Conservation (phyloP, 2,329 filamentous ascomycete genomes). For the Magnaporthiopsis incrustans region DNA sequence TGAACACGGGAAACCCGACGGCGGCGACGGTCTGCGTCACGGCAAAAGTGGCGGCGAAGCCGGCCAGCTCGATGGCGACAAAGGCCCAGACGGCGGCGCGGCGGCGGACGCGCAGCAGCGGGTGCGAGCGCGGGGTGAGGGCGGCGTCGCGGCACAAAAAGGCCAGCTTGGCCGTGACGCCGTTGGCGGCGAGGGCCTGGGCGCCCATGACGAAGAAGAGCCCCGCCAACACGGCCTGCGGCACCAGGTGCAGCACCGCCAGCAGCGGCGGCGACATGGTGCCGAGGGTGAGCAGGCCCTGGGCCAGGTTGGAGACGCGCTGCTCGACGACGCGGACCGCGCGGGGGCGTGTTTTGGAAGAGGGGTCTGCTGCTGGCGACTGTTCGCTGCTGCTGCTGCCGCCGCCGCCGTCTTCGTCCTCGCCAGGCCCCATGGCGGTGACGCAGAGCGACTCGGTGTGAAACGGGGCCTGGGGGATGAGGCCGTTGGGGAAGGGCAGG, state of each 20-base stretch:
- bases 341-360: constrained; percentile 45
- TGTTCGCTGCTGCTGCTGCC: constrained; percentile 32
- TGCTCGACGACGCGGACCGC: constrained; percentile 66
- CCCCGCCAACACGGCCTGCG: constrained; percentile 70
- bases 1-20: constrained; percentile 71
- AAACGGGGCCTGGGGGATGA: constrained; percentile 78
- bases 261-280: constrained; percentile 73
- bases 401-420: constrained; percentile 36
- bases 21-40: constrained; percentile 76
- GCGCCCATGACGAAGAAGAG: constrained; percentile 82
- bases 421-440: constrained; percentile 43
- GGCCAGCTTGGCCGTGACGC: constrained; percentile 66
- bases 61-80: constrained; percentile 58
- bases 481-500: constrained; percentile 68
- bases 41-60: constrained; percentile 71
- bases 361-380: constrained; percentile 11
- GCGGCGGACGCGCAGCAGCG: constrained; percentile 53
- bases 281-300: constrained; percentile 68
- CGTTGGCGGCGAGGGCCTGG: constrained; percentile 68
- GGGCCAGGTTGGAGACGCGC: constrained; percentile 68
- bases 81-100: constrained; percentile 63
- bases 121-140: constrained; percentile 52
- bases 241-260: constrained; percentile 66
- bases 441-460: constrained; percentile 75
- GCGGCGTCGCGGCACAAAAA: constrained; percentile 58